Evolutionary conservation across 345 rosid species (phyloP).

Genomic region (Dovyalis caffra): DNA sequence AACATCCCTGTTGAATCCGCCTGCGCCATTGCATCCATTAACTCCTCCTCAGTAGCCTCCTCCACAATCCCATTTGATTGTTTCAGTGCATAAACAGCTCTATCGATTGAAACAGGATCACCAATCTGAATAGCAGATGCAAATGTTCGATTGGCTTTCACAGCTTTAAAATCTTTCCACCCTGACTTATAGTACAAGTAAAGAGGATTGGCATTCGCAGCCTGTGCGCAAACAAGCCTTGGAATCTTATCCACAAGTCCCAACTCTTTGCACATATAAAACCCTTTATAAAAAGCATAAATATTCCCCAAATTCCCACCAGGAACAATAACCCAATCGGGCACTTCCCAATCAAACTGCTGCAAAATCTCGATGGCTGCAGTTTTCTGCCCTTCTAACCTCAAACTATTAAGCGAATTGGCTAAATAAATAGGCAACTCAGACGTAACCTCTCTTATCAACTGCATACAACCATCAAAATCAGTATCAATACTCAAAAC

Average conservation of each 20-base stretch:
- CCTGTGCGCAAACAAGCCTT: constrained; percentile 32
- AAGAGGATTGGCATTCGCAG: constrained; percentile 29
- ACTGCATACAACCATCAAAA: constrained; percentile 31
- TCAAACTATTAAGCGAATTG: constrained; percentile 27
- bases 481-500: constrained; percentile 32
- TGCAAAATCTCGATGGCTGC: constrained; percentile 32
- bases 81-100: constrained; percentile 33
- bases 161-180: constrained; percentile 26
- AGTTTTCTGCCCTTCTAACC: constrained; percentile 34
- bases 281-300: constrained; percentile 33
- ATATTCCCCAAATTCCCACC: constrained; percentile 33
- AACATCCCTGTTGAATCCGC: constrained; percentile 37
- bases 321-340: constrained; percentile 31
- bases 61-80: constrained; percentile 32
- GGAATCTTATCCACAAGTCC: constrained; percentile 33
- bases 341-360: constrained; percentile 37
- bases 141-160: constrained; percentile 23
- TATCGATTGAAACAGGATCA: constrained; percentile 33
- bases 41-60: constrained; percentile 37
- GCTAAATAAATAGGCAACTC: constrained; percentile 30
- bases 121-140: constrained; percentile 37
- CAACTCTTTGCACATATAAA: constrained; percentile 30
- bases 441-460: constrained; percentile 26
- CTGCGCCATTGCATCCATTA: constrained; percentile 34
- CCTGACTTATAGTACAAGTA: constrained; percentile 25